Conservation (phyloP, 2,329 filamentous ascomycete species). For the Botryotinia calthae region DNA sequence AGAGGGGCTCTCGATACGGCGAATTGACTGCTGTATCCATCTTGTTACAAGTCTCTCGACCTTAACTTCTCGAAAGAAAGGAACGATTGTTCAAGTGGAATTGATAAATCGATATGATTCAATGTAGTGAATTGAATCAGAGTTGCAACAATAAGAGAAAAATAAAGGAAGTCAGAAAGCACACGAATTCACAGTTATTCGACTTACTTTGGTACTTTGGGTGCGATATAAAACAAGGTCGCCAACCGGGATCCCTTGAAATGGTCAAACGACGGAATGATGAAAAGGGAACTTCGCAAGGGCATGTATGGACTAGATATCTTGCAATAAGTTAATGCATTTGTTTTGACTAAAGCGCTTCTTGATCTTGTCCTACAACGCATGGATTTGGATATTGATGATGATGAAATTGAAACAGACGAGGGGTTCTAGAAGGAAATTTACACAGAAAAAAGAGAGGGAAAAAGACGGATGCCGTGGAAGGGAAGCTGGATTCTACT, state of each 20-base stretch:
- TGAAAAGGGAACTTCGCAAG: slow-evolving; percentile 4
- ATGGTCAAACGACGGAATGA: slow-evolving; percentile 19
- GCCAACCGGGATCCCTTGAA: slow-evolving; percentile 19
- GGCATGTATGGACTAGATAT: slow-evolving; percentile 9
- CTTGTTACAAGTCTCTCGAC: not conserved
- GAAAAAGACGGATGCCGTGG: not conserved
- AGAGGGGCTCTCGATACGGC: slow-evolving; percentile 25
- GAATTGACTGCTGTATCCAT: slow-evolving; percentile 11
- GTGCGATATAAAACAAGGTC: slow-evolving; percentile 17
- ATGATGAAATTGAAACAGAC: slow-evolving; percentile 3
- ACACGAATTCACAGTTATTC: not conserved
- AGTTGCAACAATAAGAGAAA: not conserved
- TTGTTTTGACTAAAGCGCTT: slow-evolving; percentile 11
- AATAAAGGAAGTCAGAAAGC: not conserved
- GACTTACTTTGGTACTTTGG: not conserved
- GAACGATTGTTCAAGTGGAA: not conserved
- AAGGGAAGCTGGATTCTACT: not conserved
- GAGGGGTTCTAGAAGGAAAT: not conserved
- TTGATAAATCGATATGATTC: not conserved
- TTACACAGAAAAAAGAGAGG: not conserved
- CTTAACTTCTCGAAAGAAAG: not conserved
- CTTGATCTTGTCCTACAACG: not conserved
- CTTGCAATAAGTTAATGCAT: slow-evolving; percentile 11
- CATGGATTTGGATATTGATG: slow-evolving; percentile 10
- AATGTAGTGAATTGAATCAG: not conserved